Evolutionary conservation across 2,329 filamentous ascomycete genomes (phyloP).

Genomic region (Fulvia fulva): DNA sequence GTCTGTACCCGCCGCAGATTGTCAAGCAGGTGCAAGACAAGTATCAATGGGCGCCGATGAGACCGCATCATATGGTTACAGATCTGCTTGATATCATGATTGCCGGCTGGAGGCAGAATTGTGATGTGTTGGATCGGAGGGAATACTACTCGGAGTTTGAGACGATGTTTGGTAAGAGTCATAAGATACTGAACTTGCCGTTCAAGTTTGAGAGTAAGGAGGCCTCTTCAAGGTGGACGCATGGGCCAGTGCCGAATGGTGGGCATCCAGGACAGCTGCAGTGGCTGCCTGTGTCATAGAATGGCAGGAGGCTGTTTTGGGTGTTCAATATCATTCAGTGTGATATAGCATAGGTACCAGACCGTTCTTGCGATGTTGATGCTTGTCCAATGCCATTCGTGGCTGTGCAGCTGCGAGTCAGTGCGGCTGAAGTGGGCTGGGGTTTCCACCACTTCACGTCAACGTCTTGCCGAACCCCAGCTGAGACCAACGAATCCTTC

Average conservation of each 20-base stretch:
- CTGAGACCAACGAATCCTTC: too few relatives aligned
- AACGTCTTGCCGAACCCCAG: too few relatives aligned
- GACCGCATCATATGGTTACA: conserved; percentile 30
- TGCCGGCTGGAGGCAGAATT: conserved; percentile 29
- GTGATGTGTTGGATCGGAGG: conserved; percentile 20
- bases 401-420: background rate
- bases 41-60: conserved; percentile 29
- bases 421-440: background rate
- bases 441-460: too few relatives aligned
- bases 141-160: conserved; percentile 21
- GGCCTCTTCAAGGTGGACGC: conserved; percentile 11
- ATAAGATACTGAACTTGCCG: conserved; percentile 28
- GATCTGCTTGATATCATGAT: conserved; percentile 30
- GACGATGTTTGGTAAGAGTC: conserved; percentile 24
- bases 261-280: conserved; percentile 1
- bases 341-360: too few relatives aligned
- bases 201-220: conserved; percentile 20
- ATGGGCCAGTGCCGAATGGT: conserved; percentile 19
- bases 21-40: conserved; percentile 28
- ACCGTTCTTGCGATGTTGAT: too few relatives aligned
- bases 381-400: too few relatives aligned
- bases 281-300: background rate
- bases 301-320: too few relatives aligned
- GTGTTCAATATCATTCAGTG: too few relatives aligned
- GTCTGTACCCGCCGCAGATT: conserved; percentile 30